phyloP scores from a whole-genome alignment of 2,329 filamentous ascomycete species.

The Zelopaecilomyces penicillatus region DNA sequence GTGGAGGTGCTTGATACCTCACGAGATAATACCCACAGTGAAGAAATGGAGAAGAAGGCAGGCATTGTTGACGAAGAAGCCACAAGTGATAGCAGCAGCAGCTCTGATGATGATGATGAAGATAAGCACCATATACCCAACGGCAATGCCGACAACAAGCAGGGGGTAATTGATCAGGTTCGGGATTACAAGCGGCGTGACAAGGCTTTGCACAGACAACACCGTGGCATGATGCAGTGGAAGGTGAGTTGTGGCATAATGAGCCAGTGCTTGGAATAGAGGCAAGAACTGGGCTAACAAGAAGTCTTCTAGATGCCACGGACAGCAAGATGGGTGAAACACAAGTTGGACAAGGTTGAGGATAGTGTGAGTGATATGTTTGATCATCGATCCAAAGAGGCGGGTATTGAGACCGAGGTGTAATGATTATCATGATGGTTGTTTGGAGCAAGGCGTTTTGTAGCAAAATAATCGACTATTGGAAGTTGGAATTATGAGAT shows the following conservation, averaged over 20 bases:
- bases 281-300: background rate
- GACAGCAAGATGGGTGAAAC: conserved; percentile 41
- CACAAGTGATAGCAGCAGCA: conserved; percentile 20
- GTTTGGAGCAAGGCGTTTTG: background rate
- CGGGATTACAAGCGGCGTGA: conserved; percentile 53
- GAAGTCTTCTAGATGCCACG: conserved; percentile 25
- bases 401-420: conserved; percentile 61
- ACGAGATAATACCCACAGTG: conserved; percentile 24
- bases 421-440: conserved; percentile 23
- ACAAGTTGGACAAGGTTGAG: conserved; percentile 48
- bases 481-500: too few relatives aligned
- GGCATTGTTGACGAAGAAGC: conserved; percentile 25
- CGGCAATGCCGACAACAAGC: conserved; percentile 29
- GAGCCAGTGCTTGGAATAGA: background rate
- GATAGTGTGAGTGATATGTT: conserved; percentile 50
- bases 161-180: conserved; percentile 40
- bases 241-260: conserved; percentile 21
- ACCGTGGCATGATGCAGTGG: conserved; percentile 70
- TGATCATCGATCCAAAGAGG: conserved; percentile 48
- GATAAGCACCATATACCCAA: conserved; percentile 32
- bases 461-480: background rate
- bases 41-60: conserved; percentile 25
- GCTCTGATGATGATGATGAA: conserved; percentile 21
- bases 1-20: conserved; percentile 40
- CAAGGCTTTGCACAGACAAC: conserved; percentile 54